Conservation (phyloP, 257 asterid species). For the Rehmannia glutinosa region DNA sequence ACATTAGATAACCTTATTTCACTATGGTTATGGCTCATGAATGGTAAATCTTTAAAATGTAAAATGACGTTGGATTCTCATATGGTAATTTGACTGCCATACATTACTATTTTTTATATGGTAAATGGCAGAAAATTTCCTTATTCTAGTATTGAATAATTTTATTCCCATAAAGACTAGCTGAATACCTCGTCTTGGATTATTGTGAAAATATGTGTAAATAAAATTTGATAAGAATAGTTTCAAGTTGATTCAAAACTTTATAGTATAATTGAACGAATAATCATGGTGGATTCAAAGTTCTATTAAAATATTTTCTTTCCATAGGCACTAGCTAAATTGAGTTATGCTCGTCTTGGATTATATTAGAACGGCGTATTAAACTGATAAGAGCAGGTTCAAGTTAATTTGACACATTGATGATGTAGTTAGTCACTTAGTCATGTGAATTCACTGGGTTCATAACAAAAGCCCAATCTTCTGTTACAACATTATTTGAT, state of each 20-base stretch:
- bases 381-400: too few relatives aligned
- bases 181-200: not conserved
- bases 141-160: not conserved
- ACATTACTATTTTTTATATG: not conserved
- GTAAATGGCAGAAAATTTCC: not conserved
- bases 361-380: too few relatives aligned
- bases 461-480: too few relatives aligned
- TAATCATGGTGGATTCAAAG: not conserved
- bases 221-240: too few relatives aligned
- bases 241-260: not conserved
- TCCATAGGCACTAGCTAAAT: not conserved
- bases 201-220: too few relatives aligned
- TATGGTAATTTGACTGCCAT: not conserved
- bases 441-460: too few relatives aligned
- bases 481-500: too few relatives aligned
- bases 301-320: not conserved
- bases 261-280: not conserved
- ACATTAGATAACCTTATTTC: not conserved
- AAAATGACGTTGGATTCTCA: not conserved
- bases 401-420: too few relatives aligned
- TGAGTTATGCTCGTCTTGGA: too few relatives aligned
- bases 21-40: slow-evolving; percentile 7
- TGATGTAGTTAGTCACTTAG: too few relatives aligned
- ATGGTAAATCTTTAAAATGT: slow-evolving; percentile 10
- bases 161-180: too few relatives aligned